phyloP scores from a whole-genome alignment of 2,329 filamentous ascomycete genomes.

The Claviceps paspali region DNA sequence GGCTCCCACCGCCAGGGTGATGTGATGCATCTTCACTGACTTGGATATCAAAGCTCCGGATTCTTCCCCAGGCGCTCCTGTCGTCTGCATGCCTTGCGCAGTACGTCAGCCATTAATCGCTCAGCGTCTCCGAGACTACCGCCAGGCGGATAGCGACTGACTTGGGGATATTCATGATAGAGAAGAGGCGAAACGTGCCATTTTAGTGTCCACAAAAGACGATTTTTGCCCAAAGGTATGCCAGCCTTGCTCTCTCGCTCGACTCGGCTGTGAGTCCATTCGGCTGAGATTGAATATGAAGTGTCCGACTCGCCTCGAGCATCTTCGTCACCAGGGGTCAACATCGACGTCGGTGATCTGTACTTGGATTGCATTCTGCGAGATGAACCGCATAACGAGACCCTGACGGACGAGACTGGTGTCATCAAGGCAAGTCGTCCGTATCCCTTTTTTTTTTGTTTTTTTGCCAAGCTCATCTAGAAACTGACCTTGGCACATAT shows the following conservation, averaged over 20 bases:
- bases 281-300: background rate
- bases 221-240: conserved; percentile 3
- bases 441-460: no score
- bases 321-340: background rate
- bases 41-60: no score
- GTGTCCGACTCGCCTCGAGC: background rate
- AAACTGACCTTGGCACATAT: background rate
- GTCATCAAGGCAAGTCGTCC: conserved; percentile 4
- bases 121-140: no score
- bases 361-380: conserved; percentile 3
- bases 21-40: no score
- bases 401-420: conserved; percentile 1
- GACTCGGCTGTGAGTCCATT: background rate
- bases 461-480: background rate
- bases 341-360: background rate
- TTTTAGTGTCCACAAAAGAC: conserved; percentile 2
- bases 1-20: no score
- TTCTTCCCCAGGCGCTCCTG: background rate
- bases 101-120: background rate
- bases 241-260: background rate
- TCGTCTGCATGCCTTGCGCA: conserved; percentile 3
- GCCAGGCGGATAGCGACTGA: no score
- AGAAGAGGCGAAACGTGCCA: conserved; percentile 3
- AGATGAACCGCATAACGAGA: conserved; percentile 1
- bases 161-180: no score